These are phyloP conservation scores for Termitomyces sp. DNA, from an alignment of 768 basidiomycete species.

Conservation along the genomic window DNA sequence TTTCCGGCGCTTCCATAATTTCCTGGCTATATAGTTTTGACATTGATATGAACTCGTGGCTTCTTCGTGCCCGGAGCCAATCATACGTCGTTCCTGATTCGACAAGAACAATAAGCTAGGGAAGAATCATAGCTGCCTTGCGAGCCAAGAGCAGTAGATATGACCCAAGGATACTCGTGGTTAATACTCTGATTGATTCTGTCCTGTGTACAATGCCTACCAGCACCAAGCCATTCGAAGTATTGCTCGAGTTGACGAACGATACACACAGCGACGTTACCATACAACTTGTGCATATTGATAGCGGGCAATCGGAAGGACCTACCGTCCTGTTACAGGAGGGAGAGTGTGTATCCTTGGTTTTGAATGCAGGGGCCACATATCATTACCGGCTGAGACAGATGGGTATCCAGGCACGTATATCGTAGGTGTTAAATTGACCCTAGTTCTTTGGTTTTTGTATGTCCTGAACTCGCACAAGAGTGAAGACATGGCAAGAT, in stretches of 20 bases:
- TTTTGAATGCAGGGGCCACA: conserved; percentile 44
- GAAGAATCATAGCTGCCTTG: conserved; percentile 13
- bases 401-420: conserved; percentile 32
- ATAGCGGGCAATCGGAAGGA: conserved; percentile 24
- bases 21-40: conserved; percentile 2
- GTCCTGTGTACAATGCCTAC: conserved; percentile 35
- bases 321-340: conserved; percentile 36
- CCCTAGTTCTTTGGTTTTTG: neutral
- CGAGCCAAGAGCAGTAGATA: conserved; percentile 13
- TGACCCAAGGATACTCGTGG: conserved; percentile 6
- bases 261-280: conserved; percentile 38
- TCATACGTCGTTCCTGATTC: conserved; percentile 20
- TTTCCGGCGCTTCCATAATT: neutral
- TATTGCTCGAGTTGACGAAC: conserved; percentile 50
- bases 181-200: conserved; percentile 8
- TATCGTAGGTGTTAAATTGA: conserved; percentile 37
- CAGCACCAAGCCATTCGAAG: conserved; percentile 50
- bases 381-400: conserved; percentile 48
- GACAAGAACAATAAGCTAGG: conserved; percentile 30
- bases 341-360: conserved; percentile 41
- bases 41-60: conserved; percentile 1
- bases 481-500: conserved; percentile 46
- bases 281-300: conserved; percentile 35
- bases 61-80: conserved; percentile 12
- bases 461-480: conserved; percentile 15